phyloP scores from a whole-genome alignment of 371 early-diverging fungal genomes.

The Catenaria anguillulae region DNA sequence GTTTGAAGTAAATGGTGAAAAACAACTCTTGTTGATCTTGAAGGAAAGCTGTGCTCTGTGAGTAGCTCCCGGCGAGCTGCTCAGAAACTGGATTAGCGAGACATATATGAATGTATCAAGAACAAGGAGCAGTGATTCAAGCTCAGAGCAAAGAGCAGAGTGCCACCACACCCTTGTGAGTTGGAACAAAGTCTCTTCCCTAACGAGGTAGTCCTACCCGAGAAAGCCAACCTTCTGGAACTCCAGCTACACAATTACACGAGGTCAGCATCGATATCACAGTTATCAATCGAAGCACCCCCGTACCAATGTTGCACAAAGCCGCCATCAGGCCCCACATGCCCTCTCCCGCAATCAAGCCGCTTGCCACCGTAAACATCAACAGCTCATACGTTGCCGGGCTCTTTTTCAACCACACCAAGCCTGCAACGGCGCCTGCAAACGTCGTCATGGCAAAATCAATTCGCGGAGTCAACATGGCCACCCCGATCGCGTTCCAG shows the following conservation, averaged over 20 bases:
- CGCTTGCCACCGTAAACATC: slow-evolving; percentile 47
- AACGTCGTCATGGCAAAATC: slow-evolving; percentile 43
- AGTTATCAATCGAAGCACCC: no score
- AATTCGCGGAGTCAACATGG: slow-evolving; percentile 44
- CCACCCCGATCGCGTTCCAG: slow-evolving; percentile 39
- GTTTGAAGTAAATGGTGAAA: no score
- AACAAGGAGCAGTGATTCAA: no score
- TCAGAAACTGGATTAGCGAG: no score
- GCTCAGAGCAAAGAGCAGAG: no score
- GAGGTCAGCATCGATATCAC: no score
- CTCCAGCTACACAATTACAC: not conserved
- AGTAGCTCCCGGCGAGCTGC: no score
- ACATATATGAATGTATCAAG: no score
- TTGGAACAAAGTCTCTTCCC: no score
- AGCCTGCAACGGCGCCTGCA: slow-evolving; percentile 35
- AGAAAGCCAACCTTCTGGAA: not conserved
- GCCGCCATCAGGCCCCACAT: slow-evolving; percentile 48
- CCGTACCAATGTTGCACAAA: slow-evolving; percentile 35
- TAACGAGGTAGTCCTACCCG: not conserved
- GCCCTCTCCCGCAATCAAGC: slow-evolving; percentile 61
- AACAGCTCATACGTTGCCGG: slow-evolving; percentile 26
- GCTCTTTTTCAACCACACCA: slow-evolving; percentile 34
- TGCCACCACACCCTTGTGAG: no score
- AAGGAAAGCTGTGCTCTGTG: no score
- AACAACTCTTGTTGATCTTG: no score